Evolutionary conservation across 257 asterid genomes (phyloP).

Genomic region (Petrea volubilis): DNA sequence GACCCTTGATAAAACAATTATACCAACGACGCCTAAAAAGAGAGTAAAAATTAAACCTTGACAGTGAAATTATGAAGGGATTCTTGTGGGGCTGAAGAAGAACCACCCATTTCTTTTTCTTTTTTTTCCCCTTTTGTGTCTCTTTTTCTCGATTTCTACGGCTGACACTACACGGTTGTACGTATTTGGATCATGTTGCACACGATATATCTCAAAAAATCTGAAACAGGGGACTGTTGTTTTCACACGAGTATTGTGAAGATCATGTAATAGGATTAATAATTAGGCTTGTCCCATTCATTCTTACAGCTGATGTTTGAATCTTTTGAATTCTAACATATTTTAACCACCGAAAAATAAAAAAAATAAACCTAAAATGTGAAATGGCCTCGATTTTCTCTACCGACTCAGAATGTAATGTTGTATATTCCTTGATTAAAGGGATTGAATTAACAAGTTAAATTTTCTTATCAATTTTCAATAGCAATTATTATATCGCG

Average conservation of each 20-base stretch:
- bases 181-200: neutral
- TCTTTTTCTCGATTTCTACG: too few species aligned
- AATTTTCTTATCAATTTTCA: neutral
- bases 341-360: too few species aligned
- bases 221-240: neutral
- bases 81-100: slow-evolving; percentile 54
- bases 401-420: neutral
- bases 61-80: slow-evolving; percentile 82
- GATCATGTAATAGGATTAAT: neutral
- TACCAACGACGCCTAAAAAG: neutral
- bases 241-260: slow-evolving; percentile 5
- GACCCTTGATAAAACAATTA: neutral
- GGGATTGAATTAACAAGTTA: neutral
- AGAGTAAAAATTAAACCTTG: slow-evolving; percentile 50
- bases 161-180: neutral
- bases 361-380: too few species aligned
- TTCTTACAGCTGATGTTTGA: slow-evolving; percentile 16
- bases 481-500: neutral
- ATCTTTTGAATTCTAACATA: neutral
- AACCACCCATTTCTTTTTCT: slow-evolving; percentile 56
- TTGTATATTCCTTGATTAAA: neutral
- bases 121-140: neutral
- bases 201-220: too few species aligned
- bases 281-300: neutral
- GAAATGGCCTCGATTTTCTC: neutral